Percentiles rank a stretch among this genome's conserved stretches.
phyloP scores from a whole-genome alignment of 1,284 basidiomycete genomes.

The Spongiforma sp. region DNA sequence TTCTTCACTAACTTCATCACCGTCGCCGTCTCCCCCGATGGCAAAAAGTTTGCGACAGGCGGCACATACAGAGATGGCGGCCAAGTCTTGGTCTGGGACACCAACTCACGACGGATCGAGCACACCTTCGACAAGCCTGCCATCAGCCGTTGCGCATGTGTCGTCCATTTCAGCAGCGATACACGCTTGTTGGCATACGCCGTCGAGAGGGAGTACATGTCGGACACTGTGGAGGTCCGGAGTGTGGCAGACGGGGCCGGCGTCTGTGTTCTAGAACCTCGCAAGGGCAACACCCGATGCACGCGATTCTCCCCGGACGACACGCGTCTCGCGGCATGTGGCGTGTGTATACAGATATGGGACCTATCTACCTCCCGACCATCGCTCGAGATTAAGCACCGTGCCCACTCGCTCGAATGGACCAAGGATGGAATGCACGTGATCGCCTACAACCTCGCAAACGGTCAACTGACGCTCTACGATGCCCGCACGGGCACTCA shows the following conservation, averaged over 20 bases:
- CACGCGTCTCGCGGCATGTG: slow-evolving; percentile 28
- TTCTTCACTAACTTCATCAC: slow-evolving; percentile 35
- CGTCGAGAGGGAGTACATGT: slow-evolving; percentile 34
- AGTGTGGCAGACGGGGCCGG: slow-evolving; percentile 13
- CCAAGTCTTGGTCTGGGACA: slow-evolving; percentile 30
- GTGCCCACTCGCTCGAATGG: slow-evolving; percentile 31
- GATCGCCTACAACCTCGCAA: slow-evolving; percentile 28
- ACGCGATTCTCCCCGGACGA: slow-evolving; percentile 35
- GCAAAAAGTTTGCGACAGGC: slow-evolving; percentile 31
- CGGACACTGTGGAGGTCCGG: slow-evolving; percentile 28
- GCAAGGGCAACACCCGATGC: slow-evolving; percentile 31
- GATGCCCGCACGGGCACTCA: slow-evolving; percentile 24
- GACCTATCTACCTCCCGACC: slow-evolving; percentile 22
- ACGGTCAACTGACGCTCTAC: slow-evolving; percentile 32
- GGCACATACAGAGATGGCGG: slow-evolving; percentile 32
- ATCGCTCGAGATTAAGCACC: slow-evolving; percentile 33
- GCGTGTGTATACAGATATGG: slow-evolving; percentile 31
- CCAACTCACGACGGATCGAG: slow-evolving; percentile 25
- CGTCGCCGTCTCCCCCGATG: slow-evolving; percentile 29
- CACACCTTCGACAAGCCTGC: slow-evolving; percentile 31
- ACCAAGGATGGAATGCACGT: slow-evolving; percentile 28
- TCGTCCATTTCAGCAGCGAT: slow-evolving; percentile 30
- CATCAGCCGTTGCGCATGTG: slow-evolving; percentile 26
- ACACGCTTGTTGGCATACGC: slow-evolving; percentile 27
- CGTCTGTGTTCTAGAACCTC: slow-evolving; percentile 27